Percentiles rank a stretch among this genome's conserved stretches.
These are phyloP conservation scores for Neurospora sp. DNA, from an alignment of 2,329 filamentous ascomycete species.

Conservation along the genomic window DNA sequence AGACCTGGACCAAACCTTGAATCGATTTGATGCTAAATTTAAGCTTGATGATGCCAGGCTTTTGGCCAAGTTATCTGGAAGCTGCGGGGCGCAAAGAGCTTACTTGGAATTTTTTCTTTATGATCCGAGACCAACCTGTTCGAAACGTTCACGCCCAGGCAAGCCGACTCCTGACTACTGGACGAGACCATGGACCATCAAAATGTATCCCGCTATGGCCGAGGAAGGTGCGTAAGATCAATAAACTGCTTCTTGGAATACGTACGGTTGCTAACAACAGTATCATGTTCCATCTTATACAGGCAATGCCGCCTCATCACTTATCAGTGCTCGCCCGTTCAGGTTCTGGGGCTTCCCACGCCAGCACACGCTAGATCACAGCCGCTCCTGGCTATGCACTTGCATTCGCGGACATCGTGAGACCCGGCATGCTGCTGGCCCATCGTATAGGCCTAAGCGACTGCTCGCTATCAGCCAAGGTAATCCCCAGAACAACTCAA, in stretches of 20 bases:
- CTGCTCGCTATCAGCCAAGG: neutral
- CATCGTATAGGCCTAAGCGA: neutral
- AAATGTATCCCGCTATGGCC: neutral
- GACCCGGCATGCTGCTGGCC: neutral
- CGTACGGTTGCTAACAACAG: neutral
- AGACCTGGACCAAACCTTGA: neutral
- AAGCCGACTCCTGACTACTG: neutral
- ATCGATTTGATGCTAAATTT: too few relatives aligned
- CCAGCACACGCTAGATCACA: neutral
- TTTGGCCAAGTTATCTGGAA: neutral
- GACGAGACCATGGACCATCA: neutral
- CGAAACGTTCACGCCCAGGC: neutral
- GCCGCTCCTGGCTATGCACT: neutral
- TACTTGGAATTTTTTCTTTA: neutral
- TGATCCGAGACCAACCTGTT: neutral
- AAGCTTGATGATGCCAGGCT: too few relatives aligned
- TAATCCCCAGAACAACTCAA: neutral
- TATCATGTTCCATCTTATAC: neutral
- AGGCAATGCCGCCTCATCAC: neutral
- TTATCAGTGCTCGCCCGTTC: accelerated
- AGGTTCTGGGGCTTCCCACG: neutral
- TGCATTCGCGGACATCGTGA: neutral
- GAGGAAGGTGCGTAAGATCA: neutral
- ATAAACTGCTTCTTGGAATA: neutral
- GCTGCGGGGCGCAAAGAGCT: neutral